Conservation (phyloP, 352 stramenopile genomes). For the Phytophthora uliginosa region DNA sequence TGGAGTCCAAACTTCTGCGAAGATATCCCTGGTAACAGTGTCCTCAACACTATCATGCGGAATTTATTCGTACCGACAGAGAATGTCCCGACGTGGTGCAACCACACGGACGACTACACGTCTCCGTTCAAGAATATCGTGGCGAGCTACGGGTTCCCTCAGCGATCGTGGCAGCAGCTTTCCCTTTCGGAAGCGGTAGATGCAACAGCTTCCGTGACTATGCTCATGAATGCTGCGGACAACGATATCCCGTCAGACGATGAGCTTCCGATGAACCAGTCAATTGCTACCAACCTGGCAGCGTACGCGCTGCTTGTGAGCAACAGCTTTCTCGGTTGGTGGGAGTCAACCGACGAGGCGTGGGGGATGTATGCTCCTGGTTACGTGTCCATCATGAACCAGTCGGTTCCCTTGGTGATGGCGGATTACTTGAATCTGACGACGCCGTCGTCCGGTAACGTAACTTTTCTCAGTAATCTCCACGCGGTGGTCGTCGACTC, state of each 20-base stretch:
- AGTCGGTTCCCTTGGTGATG: background rate
- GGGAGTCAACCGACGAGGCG: background rate
- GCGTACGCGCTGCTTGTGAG: slow-evolving; percentile 3
- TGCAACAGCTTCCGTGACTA: background rate
- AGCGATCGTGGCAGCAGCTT: slow-evolving; percentile 4
- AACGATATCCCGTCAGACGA: slow-evolving; percentile 3
- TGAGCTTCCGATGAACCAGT: background rate
- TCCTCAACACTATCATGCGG: slow-evolving; percentile 4
- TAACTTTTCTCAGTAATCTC: background rate
- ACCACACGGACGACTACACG: background rate
- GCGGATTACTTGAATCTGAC: slow-evolving; percentile 8
- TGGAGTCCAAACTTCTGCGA: slow-evolving; percentile 4
- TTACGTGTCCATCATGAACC: background rate
- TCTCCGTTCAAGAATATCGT: slow-evolving; percentile 9
- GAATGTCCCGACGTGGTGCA: slow-evolving; percentile 8
- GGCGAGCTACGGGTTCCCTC: slow-evolving; percentile 3
- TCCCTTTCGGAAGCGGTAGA: background rate
- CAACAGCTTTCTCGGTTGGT: slow-evolving; percentile 13
- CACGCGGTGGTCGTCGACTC: background rate
- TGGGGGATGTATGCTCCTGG: background rate
- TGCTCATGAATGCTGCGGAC: background rate
- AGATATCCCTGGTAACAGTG: background rate
- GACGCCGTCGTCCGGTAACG: background rate
- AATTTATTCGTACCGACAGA: slow-evolving; percentile 3
- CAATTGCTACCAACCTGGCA: background rate